Conservation (phyloP, 1,284 basidiomycete genomes). For the Abortiporus biennis region DNA sequence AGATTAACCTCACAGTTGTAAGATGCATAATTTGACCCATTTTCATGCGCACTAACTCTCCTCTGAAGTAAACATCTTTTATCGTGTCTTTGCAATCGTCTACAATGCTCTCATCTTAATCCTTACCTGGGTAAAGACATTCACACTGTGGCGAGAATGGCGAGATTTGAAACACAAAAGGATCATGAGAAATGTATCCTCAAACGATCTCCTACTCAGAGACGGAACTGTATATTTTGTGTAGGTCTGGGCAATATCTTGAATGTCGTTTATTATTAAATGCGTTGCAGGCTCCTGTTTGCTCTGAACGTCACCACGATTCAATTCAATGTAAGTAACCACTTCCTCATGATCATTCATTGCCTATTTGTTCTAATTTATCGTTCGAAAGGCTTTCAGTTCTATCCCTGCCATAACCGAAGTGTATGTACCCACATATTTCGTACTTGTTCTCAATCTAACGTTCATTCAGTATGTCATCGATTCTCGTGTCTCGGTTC, state of each 20-base stretch:
- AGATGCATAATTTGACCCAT: too few relatives aligned
- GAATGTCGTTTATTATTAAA: too few relatives aligned
- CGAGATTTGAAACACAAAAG: too few relatives aligned
- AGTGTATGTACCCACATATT: slow-evolving; percentile 9
- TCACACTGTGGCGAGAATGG: too few relatives aligned
- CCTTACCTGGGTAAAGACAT: slow-evolving; percentile 17
- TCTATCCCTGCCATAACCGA: slow-evolving; percentile 13
- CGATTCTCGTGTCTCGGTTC: slow-evolving; percentile 18
- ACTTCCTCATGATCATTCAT: neutral
- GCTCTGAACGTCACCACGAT: slow-evolving; percentile 15
- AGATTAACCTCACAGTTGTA: too few relatives aligned
- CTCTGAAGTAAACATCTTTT: slow-evolving; percentile 14
- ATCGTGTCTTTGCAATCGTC: slow-evolving; percentile 13
- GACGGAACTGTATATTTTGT: too few relatives aligned
- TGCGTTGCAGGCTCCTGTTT: slow-evolving; percentile 7
- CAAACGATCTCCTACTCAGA: too few relatives aligned
- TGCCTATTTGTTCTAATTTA: neutral
- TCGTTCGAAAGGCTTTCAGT: slow-evolving; percentile 7
- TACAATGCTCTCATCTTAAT: slow-evolving; percentile 15
- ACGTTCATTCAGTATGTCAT: slow-evolving; percentile 6
- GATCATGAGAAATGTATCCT: too few relatives aligned
- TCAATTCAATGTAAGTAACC: slow-evolving; percentile 13
- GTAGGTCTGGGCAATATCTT: too few relatives aligned
- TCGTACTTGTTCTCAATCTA: neutral
- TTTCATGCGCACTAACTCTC: too few relatives aligned